Evolutionary conservation across 2,329 filamentous ascomycete genomes (phyloP).

Genomic region (Pseudogymnoascus sp.): DNA sequence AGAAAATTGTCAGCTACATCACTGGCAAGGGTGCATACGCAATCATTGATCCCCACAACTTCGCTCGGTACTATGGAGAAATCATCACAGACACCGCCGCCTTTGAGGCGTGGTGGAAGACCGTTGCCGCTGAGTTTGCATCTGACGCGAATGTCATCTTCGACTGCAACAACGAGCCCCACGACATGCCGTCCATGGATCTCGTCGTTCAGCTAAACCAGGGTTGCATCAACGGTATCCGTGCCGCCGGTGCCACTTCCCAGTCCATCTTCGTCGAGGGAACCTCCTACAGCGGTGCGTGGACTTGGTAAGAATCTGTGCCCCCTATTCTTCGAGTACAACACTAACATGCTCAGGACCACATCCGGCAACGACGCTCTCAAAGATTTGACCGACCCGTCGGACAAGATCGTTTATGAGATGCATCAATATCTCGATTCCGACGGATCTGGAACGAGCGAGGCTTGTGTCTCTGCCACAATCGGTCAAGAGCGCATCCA

Average conservation of each 20-base stretch:
- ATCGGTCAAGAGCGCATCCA: slow-evolving; percentile 41
- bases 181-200: slow-evolving; percentile 30
- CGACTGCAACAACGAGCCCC: slow-evolving; percentile 36
- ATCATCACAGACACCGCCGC: slow-evolving; percentile 27
- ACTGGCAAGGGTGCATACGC: slow-evolving; percentile 38
- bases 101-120: slow-evolving; percentile 32
- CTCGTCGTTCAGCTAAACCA: slow-evolving; percentile 34
- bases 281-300: slow-evolving; percentile 36
- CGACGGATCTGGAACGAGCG: slow-evolving; percentile 41
- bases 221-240: slow-evolving; percentile 32
- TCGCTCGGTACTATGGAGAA: slow-evolving; percentile 36
- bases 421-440: slow-evolving; percentile 53
- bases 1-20: slow-evolving; percentile 36
- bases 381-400: slow-evolving; percentile 39
- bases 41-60: slow-evolving; percentile 40
- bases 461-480: slow-evolving; percentile 39
- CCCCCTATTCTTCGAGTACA: neutral
- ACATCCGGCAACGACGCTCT: slow-evolving; percentile 36
- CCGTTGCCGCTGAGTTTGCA: slow-evolving; percentile 28
- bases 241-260: slow-evolving; percentile 31
- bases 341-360: slow-evolving; percentile 9
- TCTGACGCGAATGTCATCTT: slow-evolving; percentile 29
- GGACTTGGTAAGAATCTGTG: slow-evolving; percentile 33
- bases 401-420: slow-evolving; percentile 45
- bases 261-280: slow-evolving; percentile 50